Evolutionary conservation across 441 rosid genomes (phyloP).

Genomic region (Populus hybrid): DNA sequence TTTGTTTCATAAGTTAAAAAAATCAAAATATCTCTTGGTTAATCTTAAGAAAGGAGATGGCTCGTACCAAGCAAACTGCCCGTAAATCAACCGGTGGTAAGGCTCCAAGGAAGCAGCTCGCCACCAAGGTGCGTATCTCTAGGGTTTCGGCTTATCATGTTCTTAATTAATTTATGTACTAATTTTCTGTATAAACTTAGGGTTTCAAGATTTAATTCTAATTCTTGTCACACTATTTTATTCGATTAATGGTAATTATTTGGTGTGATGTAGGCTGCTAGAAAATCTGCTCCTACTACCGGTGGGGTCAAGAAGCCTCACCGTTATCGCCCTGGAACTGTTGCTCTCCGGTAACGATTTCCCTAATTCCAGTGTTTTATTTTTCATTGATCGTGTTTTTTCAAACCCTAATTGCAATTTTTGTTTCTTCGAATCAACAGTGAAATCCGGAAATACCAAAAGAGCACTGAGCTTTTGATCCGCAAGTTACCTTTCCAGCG

Average conservation of each 20-base stretch:
- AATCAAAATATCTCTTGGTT: neutral
- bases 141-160: neutral
- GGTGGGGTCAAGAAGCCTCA: conserved; percentile 80
- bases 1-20: neutral
- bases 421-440: conserved; percentile 1
- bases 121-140: conserved; percentile 44
- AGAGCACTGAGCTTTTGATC: conserved; percentile 60
- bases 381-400: neutral
- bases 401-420: neutral
- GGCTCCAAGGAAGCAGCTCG: conserved; percentile 67
- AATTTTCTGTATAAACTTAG: neutral
- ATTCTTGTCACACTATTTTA: too few relatives aligned
- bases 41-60: conserved; percentile 29
- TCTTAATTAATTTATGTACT: neutral
- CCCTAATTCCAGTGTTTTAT: neutral
- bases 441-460: conserved; percentile 59
- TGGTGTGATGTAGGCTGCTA: conserved; percentile 39
- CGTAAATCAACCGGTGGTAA: conserved; percentile 64
- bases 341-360: conserved; percentile 51
- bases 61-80: conserved; percentile 74
- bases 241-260: neutral
- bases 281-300: conserved; percentile 66
- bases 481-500: conserved; percentile 64
- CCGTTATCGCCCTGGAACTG: conserved; percentile 68
- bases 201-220: neutral